Conservation (phyloP, 2,329 filamentous ascomycete genomes). For the Colletotrichum sp. region DNA sequence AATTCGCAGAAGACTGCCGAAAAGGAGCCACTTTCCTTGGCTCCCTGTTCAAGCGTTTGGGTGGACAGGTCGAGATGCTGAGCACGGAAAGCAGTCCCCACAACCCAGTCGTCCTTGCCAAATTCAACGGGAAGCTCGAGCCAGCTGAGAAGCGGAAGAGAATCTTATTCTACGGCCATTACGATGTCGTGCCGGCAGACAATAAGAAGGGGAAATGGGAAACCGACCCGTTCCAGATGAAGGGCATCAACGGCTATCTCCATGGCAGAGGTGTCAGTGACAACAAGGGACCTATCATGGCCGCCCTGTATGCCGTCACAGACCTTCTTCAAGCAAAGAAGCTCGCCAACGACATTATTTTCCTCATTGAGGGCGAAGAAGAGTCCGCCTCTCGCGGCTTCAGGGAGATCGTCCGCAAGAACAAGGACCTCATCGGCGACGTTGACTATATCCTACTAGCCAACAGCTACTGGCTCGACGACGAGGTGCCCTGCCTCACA, state of each 20-base stretch:
- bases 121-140: constrained; percentile 78
- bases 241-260: constrained; percentile 87
- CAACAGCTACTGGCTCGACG: constrained; percentile 98
- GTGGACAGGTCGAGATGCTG: constrained; percentile 89
- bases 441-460: constrained; percentile 95
- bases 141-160: constrained; percentile 75
- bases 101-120: constrained; percentile 93
- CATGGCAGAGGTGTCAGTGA: constrained; percentile 97
- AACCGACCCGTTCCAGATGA: constrained; percentile 87
- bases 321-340: constrained; percentile 85
- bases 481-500: constrained; percentile 92
- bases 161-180: constrained; percentile 96
- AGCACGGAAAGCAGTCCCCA: constrained; percentile 73
- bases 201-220: constrained; percentile 83
- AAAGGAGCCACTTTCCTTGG: constrained; percentile 91
- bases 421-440: constrained; percentile 85
- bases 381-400: constrained; percentile 94
- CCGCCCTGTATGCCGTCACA: constrained; percentile 90
- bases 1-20: constrained; percentile 90
- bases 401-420: constrained; percentile 76
- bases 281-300: constrained; percentile 96
- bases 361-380: constrained; percentile 96
- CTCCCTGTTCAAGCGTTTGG: constrained; percentile 88
- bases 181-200: constrained; percentile 94
- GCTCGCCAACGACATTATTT: constrained; percentile 87